Conservation (phyloP, 2,329 filamentous ascomycete genomes). For the Aspergillus versicolor region DNA sequence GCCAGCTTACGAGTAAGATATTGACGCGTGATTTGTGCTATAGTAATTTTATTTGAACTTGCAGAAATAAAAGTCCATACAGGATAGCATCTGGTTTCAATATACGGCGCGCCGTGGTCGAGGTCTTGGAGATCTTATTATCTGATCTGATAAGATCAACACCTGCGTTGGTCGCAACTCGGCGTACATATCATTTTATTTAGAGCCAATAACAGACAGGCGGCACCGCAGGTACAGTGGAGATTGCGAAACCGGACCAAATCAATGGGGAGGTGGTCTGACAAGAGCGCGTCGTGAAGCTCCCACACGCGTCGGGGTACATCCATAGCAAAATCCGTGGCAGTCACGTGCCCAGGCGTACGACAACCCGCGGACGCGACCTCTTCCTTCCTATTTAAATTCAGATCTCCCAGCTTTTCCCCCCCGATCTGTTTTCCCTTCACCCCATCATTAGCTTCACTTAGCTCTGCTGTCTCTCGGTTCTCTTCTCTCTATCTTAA, state of each 20-base stretch:
- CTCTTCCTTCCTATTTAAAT: too few species aligned
- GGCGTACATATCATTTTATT: neutral
- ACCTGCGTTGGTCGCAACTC: neutral
- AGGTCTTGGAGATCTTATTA: too few species aligned
- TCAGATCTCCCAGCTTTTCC: neutral
- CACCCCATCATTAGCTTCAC: too few species aligned
- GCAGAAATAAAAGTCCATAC: neutral
- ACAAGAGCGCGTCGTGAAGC: neutral
- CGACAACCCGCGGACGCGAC: neutral
- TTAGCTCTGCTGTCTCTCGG: neutral
- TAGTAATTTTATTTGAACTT: neutral
- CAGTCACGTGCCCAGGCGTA: too few species aligned
- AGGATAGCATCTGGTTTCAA: neutral
- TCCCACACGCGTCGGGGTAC: too few species aligned
- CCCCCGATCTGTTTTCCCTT: too few species aligned
- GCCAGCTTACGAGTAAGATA: neutral
- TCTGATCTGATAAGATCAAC: constrained; percentile 8
- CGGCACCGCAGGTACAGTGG: constrained; percentile 11
- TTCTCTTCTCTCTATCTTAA: constrained; percentile 29
- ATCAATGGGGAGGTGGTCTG: constrained; percentile 18
- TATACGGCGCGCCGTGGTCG: too few species aligned
- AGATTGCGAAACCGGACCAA: constrained; percentile 16
- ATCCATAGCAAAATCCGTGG: too few species aligned
- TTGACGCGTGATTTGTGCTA: neutral
- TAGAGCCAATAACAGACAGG: constrained; percentile 1